Evolutionary conservation across 2,329 filamentous ascomycete species (phyloP).

Genomic region (Pezicula neosporulosa): DNA sequence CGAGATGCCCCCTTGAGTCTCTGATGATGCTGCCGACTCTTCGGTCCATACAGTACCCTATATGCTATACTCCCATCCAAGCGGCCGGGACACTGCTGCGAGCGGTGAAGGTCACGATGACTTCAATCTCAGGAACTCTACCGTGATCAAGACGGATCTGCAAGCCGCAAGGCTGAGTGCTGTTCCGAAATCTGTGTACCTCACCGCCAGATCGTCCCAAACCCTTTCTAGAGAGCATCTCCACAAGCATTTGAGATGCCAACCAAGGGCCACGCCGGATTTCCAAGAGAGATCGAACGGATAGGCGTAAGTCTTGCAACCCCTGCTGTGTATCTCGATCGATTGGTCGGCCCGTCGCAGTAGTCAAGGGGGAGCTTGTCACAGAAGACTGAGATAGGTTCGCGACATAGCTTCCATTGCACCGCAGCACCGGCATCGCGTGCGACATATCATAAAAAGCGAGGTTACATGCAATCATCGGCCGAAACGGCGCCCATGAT

Average conservation of each 20-base stretch:
- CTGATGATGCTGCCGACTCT: no score
- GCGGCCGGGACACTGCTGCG: no score
- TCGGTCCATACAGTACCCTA: no score
- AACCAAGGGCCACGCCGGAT: background rate
- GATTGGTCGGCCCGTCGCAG: conserved; percentile 8
- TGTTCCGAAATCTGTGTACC: background rate
- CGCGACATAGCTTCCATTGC: conserved; percentile 11
- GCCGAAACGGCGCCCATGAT: background rate
- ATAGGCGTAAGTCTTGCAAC: no score
- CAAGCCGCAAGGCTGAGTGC: conserved; percentile 1
- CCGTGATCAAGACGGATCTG: background rate
- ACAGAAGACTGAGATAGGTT: conserved; percentile 15
- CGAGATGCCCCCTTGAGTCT: background rate
- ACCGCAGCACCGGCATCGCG: conserved; percentile 8
- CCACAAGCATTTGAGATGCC: background rate
- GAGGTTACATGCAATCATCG: conserved; percentile 4
- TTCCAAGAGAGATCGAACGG: conserved; percentile 3
- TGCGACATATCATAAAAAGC: conserved; percentile 16
- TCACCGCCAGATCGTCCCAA: background rate
- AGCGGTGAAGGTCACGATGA: background rate
- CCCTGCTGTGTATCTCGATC: conserved; percentile 23
- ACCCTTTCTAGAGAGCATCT: conserved; percentile 6
- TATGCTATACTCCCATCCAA: no score
- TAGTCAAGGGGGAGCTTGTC: background rate
- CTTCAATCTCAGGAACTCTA: background rate